Evolutionary conservation across 2,329 filamentous ascomycete species (phyloP).

Genomic region (Fusarium anthophilum): DNA sequence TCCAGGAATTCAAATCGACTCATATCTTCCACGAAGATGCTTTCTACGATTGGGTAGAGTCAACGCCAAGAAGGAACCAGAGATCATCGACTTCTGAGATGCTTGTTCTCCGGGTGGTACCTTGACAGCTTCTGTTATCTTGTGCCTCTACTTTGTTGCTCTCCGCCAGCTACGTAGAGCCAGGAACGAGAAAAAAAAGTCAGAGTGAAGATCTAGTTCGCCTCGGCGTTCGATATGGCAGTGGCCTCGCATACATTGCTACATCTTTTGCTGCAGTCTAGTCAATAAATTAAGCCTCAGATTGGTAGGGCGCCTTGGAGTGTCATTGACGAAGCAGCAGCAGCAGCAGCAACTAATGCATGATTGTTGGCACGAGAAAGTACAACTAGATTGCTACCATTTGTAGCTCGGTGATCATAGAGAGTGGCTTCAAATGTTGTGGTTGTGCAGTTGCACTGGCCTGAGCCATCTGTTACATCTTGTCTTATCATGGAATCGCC

Average conservation of each 20-base stretch:
- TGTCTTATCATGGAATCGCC: no score
- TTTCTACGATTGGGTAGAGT: not conserved
- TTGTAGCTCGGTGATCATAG: no score
- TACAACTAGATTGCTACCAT: not conserved
- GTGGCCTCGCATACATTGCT: not conserved
- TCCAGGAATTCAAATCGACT: not conserved
- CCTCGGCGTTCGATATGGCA: not conserved
- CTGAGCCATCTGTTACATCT: not conserved
- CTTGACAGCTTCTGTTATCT: not conserved
- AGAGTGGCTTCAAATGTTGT: not conserved
- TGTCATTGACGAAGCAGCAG: not conserved
- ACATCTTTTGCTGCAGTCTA: not conserved
- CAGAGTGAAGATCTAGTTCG: not conserved
- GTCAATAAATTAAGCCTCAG: not conserved
- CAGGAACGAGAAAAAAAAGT: not conserved
- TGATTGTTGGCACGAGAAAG: not conserved
- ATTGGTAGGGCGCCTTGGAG: no score
- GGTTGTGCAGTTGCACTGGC: not conserved
- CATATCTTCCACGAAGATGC: not conserved
- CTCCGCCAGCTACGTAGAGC: not conserved
- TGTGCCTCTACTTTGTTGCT: not conserved
- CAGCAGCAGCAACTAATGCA: no score
- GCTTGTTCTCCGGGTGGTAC: not conserved
- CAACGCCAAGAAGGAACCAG: not conserved
- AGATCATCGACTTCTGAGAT: not conserved